A percentile compares a stretch with the other conserved stretches of the same genome.
Conservation (phyloP, 2,329 filamentous ascomycete species). For the Tolypocladium endophyticum region DNA sequence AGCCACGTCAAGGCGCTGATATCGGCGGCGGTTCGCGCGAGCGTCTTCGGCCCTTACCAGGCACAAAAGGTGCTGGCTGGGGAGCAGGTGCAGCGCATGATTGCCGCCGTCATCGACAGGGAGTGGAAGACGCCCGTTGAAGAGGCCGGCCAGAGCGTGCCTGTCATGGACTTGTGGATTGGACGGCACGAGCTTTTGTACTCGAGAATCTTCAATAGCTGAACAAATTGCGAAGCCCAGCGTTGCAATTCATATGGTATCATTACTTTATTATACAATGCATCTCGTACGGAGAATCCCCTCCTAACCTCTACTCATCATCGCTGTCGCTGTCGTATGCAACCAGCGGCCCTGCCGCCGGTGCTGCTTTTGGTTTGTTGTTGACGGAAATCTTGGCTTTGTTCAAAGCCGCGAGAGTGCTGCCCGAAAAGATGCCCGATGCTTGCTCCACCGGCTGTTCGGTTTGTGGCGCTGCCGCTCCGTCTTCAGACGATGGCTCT, state of each 20-base stretch:
- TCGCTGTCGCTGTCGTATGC: constrained; percentile 88
- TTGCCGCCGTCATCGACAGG: constrained; percentile 46
- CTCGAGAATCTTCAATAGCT: constrained; percentile 81
- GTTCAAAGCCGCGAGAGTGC: constrained; percentile 70
- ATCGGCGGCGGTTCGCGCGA: constrained; percentile 66
- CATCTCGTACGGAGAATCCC: constrained; percentile 1
- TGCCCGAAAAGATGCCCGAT: constrained; percentile 67
- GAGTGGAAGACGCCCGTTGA: constrained; percentile 51
- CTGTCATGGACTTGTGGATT: constrained; percentile 73
- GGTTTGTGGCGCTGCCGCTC: constrained; percentile 11
- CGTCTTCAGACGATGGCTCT: constrained; percentile 31
- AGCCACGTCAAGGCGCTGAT: constrained; percentile 67
- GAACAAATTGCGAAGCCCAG: constrained; percentile 8
- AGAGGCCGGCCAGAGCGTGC: constrained; percentile 64
- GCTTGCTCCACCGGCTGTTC: constrained; percentile 26
- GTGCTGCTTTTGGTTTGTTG: constrained; percentile 41
- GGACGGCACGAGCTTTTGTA: constrained; percentile 76
- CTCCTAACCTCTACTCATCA: constrained; percentile 31
- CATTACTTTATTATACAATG: constrained; percentile 16
- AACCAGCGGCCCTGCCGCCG: constrained; percentile 61
- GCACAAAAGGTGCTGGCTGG: constrained; percentile 64
- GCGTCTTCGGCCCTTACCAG: constrained; percentile 72
- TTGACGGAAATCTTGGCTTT: constrained; percentile 42
- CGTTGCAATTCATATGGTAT: constrained; percentile 12
- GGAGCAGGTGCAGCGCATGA: constrained; percentile 41